A percentile compares a stretch with the other conserved stretches of the same genome.
These are phyloP conservation scores for Clavispora santaluciae DNA, from an alignment of 805 yeast genomes.

Conservation along the genomic window DNA sequence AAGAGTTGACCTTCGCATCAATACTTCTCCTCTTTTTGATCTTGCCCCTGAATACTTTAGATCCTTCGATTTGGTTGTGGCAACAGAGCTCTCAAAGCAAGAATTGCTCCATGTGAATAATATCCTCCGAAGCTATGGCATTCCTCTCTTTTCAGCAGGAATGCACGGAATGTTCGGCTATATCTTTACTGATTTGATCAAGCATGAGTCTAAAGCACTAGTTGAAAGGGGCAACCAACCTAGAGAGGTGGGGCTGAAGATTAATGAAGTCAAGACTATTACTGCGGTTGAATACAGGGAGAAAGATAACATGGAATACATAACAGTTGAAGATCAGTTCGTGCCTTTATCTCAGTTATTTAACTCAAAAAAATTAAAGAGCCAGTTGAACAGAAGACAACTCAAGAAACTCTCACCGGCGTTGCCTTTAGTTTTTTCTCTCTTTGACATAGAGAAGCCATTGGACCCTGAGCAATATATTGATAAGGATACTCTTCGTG, in stretches of 20 bases:
- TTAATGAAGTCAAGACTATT: constrained; percentile 44
- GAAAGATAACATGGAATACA: constrained; percentile 39
- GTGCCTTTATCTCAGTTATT: constrained; percentile 33
- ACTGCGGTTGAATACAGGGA: constrained; percentile 25
- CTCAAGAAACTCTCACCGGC: constrained; percentile 50
- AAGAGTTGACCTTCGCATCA: constrained; percentile 57
- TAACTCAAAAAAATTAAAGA: constrained; percentile 31
- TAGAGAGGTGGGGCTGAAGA: constrained; percentile 39
- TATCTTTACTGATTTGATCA: constrained; percentile 71
- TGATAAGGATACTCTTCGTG: constrained; percentile 25
- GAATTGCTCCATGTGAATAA: constrained; percentile 48
- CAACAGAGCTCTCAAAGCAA: constrained; percentile 52
- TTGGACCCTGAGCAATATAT: constrained; percentile 18
- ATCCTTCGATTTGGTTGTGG: constrained; percentile 66
- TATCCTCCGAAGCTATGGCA: constrained; percentile 48
- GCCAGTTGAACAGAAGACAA: constrained; percentile 40
- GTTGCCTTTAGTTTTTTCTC: constrained; percentile 55
- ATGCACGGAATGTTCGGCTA: constrained; percentile 81
- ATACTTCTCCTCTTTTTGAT: constrained; percentile 20
- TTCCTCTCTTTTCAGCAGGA: constrained; percentile 67
- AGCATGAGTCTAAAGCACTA: constrained; percentile 52
- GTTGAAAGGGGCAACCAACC: constrained; percentile 44
- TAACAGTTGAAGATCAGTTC: constrained; percentile 35
- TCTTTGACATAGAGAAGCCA: constrained; percentile 40
- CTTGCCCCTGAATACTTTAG: constrained; percentile 36